phyloP scores from a whole-genome alignment of 2,329 filamentous ascomycete genomes.

The Ophiostoma angusticollis region DNA sequence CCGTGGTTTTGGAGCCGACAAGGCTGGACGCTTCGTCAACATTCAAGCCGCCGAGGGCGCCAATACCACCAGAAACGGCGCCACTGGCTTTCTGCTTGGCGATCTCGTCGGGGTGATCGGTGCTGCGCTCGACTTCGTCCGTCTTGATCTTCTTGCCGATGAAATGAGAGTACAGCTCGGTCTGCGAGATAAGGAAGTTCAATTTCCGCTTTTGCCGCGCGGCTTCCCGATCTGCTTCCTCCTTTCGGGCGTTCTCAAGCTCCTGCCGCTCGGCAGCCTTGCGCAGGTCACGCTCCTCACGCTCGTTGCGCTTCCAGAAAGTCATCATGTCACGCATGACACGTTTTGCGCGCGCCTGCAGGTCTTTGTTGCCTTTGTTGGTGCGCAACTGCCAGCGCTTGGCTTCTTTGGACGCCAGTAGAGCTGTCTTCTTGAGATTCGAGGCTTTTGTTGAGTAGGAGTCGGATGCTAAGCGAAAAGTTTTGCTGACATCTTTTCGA shows the following conservation, averaged over 20 bases:
- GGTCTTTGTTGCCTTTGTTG: conserved; percentile 97
- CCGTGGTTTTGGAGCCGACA: conserved; percentile 61
- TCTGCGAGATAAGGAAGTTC: conserved; percentile 98
- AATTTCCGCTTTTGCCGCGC: conserved; percentile 97
- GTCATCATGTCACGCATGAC: conserved; percentile 99
- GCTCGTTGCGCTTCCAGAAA: conserved; percentile 98
- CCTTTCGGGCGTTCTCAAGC: conserved; percentile 89
- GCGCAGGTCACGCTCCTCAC: conserved; percentile 86
- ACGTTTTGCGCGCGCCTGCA: conserved; percentile 90
- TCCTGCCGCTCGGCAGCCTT: conserved; percentile 93
- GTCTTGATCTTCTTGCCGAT: conserved; percentile 99
- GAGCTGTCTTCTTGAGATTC: conserved; percentile 96
- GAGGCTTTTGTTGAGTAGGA: conserved; percentile 79
- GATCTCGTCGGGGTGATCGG: conserved; percentile 63
- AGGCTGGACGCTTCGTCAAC: conserved; percentile 41
- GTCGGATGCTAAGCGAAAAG: conserved; percentile 74
- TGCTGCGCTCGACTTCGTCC: conserved; percentile 81
- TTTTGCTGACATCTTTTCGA: conserved; percentile 85
- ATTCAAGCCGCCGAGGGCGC: conserved; percentile 29
- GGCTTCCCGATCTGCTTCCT: conserved; percentile 93
- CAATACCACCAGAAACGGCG: background rate
- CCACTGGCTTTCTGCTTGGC: conserved; percentile 31
- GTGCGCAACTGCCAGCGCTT: conserved; percentile 94
- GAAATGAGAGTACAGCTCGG: conserved; percentile 97
- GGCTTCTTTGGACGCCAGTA: conserved; percentile 91